These are phyloP conservation scores for Citrus mangshanensis DNA, from an alignment of 345 rosid species.

Conservation along the genomic window DNA sequence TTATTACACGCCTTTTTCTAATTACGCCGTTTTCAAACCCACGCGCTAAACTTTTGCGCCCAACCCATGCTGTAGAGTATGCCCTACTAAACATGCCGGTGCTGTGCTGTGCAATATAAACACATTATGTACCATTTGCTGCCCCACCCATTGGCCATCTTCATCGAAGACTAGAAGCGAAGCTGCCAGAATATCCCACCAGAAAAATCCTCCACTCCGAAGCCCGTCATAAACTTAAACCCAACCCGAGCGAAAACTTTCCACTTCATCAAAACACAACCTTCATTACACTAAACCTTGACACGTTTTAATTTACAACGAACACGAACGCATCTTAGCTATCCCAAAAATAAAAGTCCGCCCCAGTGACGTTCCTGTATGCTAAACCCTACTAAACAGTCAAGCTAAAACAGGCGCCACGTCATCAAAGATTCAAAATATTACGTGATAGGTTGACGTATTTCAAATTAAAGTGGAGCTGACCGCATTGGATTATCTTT, in stretches of 20 bases:
- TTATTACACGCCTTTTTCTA: too few species aligned
- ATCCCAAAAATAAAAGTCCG: background rate
- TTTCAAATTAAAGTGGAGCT: background rate
- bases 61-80: too few species aligned
- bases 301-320: background rate
- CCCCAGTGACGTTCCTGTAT: background rate
- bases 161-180: background rate
- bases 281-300: background rate
- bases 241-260: background rate
- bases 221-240: background rate
- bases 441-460: background rate
- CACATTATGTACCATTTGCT: too few species aligned
- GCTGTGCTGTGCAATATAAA: rapidly evolving
- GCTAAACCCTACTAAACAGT: background rate
- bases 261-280: background rate
- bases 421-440: background rate
- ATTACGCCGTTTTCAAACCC: too few species aligned
- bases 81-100: rapidly evolving
- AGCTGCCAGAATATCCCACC: background rate
- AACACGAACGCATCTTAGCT: too few species aligned
- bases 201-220: background rate
- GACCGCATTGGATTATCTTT: background rate
- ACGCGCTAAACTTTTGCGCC: too few species aligned
- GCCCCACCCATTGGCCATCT: too few species aligned
- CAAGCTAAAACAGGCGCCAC: background rate